Evolutionary conservation across 257 asterid species (phyloP).

Genomic region (Solanum chiquidenum): DNA sequence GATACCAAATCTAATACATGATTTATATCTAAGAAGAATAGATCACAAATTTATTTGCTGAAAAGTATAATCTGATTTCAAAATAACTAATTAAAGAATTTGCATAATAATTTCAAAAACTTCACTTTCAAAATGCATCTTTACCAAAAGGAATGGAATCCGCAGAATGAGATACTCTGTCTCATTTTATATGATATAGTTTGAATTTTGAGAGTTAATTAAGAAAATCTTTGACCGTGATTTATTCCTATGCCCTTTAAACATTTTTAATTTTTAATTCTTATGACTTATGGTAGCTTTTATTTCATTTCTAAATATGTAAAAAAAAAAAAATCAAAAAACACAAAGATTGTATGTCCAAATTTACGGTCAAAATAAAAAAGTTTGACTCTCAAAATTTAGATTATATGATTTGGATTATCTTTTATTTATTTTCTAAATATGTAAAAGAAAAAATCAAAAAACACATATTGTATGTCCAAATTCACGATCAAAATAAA

Average conservation of each 20-base stretch:
- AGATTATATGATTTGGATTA: background rate
- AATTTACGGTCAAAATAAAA: background rate
- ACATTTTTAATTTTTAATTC: background rate
- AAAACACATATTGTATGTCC: background rate
- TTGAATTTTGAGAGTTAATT: background rate
- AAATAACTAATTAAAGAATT: background rate
- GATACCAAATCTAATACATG: background rate
- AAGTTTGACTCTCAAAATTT: background rate
- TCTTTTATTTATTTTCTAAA: background rate
- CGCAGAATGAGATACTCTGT: background rate
- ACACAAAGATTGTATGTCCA: background rate
- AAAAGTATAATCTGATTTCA: background rate
- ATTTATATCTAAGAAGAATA: background rate
- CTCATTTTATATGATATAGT: background rate
- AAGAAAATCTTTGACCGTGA: background rate
- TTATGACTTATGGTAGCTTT: background rate
- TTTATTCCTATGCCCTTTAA: background rate
- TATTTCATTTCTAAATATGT: background rate
- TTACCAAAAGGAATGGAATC: background rate
- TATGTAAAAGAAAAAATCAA: background rate
- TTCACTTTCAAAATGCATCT: background rate
- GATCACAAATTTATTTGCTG: background rate
- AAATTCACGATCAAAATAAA: background rate
- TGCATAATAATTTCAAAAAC: background rate
- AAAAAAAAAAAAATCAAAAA: too few species aligned